Evolutionary conservation across 2,329 filamentous ascomycete species (phyloP).

Genomic region (Venturiaceae sp.): DNA sequence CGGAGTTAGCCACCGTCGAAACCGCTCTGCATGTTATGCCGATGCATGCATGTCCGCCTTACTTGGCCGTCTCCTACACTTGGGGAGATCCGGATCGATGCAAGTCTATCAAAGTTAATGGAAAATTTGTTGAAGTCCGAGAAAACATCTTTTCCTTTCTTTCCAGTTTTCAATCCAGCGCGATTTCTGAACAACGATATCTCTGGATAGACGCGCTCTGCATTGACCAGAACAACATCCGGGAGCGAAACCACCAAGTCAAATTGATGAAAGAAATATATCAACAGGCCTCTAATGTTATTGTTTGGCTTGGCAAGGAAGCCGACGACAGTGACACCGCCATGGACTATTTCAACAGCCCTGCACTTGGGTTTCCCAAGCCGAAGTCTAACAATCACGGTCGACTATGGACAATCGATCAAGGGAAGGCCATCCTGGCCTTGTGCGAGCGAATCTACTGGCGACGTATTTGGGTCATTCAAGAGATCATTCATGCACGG

Average conservation of each 20-base stretch:
- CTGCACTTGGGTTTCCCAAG: neutral
- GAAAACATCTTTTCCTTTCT: neutral
- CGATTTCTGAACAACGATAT: neutral
- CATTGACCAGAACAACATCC: constrained; percentile 5
- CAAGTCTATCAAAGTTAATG: neutral
- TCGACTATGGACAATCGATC: neutral
- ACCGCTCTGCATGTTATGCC: neutral
- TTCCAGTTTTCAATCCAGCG: neutral
- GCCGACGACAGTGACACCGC: neutral
- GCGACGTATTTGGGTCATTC: neutral
- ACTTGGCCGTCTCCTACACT: constrained; percentile 5
- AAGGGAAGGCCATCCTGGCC: neutral
- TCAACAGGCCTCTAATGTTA: neutral
- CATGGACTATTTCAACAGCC: neutral
- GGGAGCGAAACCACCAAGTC: constrained; percentile 4
- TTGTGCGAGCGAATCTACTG: neutral
- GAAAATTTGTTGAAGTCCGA: neutral
- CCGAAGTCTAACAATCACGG: neutral
- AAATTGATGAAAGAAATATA: constrained; percentile 4
- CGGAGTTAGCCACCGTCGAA: neutral
- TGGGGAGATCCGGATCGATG: constrained; percentile 2
- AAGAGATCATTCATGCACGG: neutral
- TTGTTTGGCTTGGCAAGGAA: neutral
- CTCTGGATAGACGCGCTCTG: constrained; percentile 9
- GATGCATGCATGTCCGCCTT: neutral